These are phyloP conservation scores for Debaryomyces robertsiae DNA, from an alignment of 1,139 yeast genomes.

Conservation along the genomic window DNA sequence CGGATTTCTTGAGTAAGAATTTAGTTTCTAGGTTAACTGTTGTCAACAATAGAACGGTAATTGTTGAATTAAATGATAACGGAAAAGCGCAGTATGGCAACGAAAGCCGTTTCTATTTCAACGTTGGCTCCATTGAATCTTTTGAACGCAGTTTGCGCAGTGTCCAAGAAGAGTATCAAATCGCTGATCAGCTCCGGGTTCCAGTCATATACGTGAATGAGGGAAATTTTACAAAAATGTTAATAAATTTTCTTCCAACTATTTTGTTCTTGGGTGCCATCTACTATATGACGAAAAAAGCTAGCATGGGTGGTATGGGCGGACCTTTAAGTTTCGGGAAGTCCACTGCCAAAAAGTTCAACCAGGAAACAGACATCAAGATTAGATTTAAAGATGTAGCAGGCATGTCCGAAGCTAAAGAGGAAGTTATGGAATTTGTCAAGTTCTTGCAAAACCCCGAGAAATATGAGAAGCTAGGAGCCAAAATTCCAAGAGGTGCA, in stretches of 20 bases:
- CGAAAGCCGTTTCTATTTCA: conserved; percentile 47
- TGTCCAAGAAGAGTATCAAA: conserved; percentile 68
- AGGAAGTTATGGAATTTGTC: conserved; percentile 96
- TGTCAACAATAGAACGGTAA: conserved; percentile 42
- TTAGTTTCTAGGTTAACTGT: conserved; percentile 40
- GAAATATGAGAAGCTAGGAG: conserved; percentile 89
- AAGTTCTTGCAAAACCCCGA: conserved; percentile 86
- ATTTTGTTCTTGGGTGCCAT: conserved; percentile 82
- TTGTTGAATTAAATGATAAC: conserved; percentile 41
- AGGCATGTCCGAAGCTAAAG: conserved; percentile 97
- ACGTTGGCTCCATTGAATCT: conserved; percentile 89
- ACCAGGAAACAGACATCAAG: conserved; percentile 88
- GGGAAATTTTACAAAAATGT: conserved; percentile 61
- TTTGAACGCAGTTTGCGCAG: conserved; percentile 83
- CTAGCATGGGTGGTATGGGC: conserved; percentile 60
- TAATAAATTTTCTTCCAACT: conserved; percentile 81
- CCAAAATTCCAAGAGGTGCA: conserved; percentile 97
- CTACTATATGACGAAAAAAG: conserved; percentile 66
- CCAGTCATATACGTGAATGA: conserved; percentile 83
- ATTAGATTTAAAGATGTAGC: conserved; percentile 93
- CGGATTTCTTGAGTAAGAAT: conserved; percentile 43
- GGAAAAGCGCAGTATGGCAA: conserved; percentile 33
- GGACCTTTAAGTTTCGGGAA: conserved; percentile 79
- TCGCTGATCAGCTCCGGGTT: conserved; percentile 65
- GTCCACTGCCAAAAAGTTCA: conserved; percentile 86